Conservation (phyloP, 2,329 filamentous ascomycete species). For the Tolypocladium ovalisporum region DNA sequence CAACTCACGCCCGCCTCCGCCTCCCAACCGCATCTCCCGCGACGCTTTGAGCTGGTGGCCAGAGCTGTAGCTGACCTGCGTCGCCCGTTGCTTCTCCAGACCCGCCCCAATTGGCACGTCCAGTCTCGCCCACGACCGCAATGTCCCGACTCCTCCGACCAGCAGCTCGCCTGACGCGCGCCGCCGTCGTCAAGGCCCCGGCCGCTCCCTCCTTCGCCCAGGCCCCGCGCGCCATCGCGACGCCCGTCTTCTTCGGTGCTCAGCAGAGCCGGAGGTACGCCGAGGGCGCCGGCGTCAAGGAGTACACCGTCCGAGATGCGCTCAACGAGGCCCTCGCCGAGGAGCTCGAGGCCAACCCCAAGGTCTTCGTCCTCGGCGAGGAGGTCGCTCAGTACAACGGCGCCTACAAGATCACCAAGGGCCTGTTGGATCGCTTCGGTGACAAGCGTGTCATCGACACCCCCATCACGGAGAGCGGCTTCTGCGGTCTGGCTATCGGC, state of each 20-base stretch:
- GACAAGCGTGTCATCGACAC: conserved; percentile 97
- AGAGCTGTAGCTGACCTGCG: conserved; percentile 3
- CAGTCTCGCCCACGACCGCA: conserved; percentile 9
- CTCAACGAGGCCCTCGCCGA: conserved; percentile 96
- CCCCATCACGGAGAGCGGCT: conserved; percentile 95
- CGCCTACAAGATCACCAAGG: conserved; percentile 99
- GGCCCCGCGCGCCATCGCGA: conserved; percentile 21
- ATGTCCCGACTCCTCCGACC: conserved; percentile 44
- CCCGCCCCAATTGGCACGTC: not conserved
- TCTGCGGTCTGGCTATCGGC: conserved; percentile 86
- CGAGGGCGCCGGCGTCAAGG: conserved; percentile 57
- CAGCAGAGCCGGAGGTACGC: conserved; percentile 44
- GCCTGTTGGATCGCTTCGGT: conserved; percentile 90
- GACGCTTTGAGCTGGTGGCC: conserved; percentile 7
- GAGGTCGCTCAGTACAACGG: conserved; percentile 99
- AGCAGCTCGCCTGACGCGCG: conserved; percentile 34
- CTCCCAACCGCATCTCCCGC: not conserved
- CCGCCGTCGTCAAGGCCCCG: conserved; percentile 20
- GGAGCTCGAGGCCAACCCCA: conserved; percentile 87
- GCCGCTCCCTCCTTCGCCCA: conserved; percentile 22
- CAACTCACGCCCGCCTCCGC: not conserved
- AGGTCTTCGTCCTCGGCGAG: conserved; percentile 94
- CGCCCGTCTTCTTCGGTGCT: conserved; percentile 26
- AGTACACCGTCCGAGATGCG: conserved; percentile 94
- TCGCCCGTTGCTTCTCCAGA: not conserved